Evolutionary conservation across 2,329 filamentous ascomycete genomes (phyloP), one percentile per base, ranked within the genome.

Genomic region (Pseudofabraea citricarpa): DNA sequence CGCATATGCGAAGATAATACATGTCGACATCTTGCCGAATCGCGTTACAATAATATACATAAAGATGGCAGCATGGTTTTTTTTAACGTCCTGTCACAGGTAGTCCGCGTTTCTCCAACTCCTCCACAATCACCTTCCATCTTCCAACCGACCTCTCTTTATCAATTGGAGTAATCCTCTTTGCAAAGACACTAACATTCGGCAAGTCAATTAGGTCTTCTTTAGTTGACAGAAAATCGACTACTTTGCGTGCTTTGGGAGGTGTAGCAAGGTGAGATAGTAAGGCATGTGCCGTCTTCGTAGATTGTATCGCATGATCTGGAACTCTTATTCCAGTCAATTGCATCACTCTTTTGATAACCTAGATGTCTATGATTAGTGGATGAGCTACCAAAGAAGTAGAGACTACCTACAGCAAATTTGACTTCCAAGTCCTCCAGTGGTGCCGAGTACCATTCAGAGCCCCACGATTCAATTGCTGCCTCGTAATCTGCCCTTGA

Each of bases 291-390:
- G 80, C 70, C 7, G 73, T 81, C 40, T 64, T 65, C 48, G 80
- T 70, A 35, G 71, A 68, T 39, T 70, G 67, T 48, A 94, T 75
- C 53, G 77, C 74, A 36, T 78, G 71, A 64, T 96, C 91, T 13
- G 85, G 73, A 52, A 95, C 72, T 46, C 79, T 77, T 48, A 82
- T 78, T 48, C 88, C 87, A n/a, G 85, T 90, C 47, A 95, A 73
- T 62, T 93, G 86, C 62, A 85, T 80, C 48, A 90, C 70, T 46
- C 88, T 83, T 68, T 95, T 95, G 57, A 83, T 70, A 52, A 93
- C 74, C 90, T 96, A 53, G 20, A 31, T 16, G 22, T 16, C 36
- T 23, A 37, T 55, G 44, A 54, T 48, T 20, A 43, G 41, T 19
- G 31, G 26, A 20, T 26, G 12, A 31, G 21, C n/a, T 4, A 22